Evolutionary conservation across 345 rosid genomes (phyloP).

Genomic region (Dipteronia sinensis): DNA sequence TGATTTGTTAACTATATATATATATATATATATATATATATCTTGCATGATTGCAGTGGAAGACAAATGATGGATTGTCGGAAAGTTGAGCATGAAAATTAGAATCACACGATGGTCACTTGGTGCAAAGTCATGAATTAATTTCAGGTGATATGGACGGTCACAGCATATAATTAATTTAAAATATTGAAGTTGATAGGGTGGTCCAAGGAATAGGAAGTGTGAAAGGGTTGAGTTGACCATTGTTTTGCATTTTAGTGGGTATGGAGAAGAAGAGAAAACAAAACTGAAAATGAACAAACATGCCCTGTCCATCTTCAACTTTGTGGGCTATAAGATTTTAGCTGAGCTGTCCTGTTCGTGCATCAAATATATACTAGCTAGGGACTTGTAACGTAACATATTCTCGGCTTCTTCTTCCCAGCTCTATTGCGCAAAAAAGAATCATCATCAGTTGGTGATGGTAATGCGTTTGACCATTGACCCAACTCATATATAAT

Average conservation of each 20-base stretch:
- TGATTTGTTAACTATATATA: too few relatives aligned
- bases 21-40: too few relatives aligned
- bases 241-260: slow-evolving; percentile 31
- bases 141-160: too few relatives aligned
- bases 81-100: too few relatives aligned
- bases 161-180: too few relatives aligned
- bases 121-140: too few relatives aligned
- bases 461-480: slow-evolving; percentile 18
- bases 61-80: too few relatives aligned
- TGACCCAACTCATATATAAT: slow-evolving; percentile 1
- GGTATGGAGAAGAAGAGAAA: not conserved
- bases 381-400: not conserved
- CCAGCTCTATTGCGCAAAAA: not conserved
- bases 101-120: too few relatives aligned
- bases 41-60: too few relatives aligned
- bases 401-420: slow-evolving; percentile 12
- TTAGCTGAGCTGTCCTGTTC: not conserved
- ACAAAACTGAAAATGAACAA: slow-evolving; percentile 7
- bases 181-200: too few relatives aligned
- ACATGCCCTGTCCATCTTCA: not conserved
- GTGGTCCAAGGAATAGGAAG: slow-evolving; percentile 1
- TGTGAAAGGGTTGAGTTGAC: slow-evolving; percentile 21
- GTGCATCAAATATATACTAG: not conserved
- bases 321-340: not conserved
- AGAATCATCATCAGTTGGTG: not conserved